phyloP scores from a whole-genome alignment of 768 basidiomycete genomes.

The Agrocybe pediades region DNA sequence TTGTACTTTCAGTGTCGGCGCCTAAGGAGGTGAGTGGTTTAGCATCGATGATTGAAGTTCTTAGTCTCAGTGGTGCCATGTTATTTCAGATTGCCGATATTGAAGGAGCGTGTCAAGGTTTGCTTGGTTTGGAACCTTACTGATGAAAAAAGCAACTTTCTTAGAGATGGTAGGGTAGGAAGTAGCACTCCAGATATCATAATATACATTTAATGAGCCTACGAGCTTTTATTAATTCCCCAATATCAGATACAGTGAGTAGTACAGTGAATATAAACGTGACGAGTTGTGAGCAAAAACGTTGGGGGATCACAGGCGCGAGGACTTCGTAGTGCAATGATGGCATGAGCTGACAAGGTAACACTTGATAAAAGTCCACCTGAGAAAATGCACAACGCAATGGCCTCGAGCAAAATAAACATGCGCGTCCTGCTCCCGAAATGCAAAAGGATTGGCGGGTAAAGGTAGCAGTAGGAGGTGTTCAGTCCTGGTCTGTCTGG shows the following conservation, averaged over 20 bases:
- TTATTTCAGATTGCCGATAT: constrained; percentile 63
- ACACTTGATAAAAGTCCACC: no score
- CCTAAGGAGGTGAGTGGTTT: constrained; percentile 73
- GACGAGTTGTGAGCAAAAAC: no score
- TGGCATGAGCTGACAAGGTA: no score
- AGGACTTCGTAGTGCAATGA: no score
- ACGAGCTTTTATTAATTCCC: background rate
- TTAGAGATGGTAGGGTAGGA: no score
- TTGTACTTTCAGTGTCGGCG: constrained; percentile 68
- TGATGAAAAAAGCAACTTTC: constrained; percentile 11
- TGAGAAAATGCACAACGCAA: no score
- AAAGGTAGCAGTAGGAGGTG: background rate
- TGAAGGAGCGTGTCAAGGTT: constrained; percentile 78
- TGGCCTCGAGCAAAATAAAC: no score
- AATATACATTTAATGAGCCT: no score
- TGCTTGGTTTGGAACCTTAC: constrained; percentile 62
- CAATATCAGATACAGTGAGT: background rate
- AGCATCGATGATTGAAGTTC: background rate
- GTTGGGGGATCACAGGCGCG: no score
- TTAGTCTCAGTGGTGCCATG: background rate
- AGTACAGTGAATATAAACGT: background rate
- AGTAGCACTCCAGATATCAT: no score
- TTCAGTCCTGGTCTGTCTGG: constrained; percentile 72
- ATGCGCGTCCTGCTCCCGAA: no score
- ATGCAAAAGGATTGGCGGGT: no score